Evolutionary conservation across 257 asterid genomes (phyloP).

Genomic region (Nicotiana tabacum): DNA sequence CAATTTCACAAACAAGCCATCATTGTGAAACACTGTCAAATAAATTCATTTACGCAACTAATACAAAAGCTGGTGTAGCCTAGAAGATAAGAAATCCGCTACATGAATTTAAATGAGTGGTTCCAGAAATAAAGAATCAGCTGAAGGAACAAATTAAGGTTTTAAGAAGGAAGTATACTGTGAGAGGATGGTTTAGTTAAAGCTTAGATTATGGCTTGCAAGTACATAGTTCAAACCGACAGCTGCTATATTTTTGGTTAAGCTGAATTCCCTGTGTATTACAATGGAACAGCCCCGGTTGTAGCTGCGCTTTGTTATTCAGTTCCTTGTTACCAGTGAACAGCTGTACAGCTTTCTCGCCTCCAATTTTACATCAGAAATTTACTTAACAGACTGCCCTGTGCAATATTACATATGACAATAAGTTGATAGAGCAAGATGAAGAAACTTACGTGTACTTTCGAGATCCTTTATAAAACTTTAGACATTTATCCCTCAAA

Average conservation of each 20-base stretch:
- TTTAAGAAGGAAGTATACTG: not conserved
- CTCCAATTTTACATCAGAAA: not conserved
- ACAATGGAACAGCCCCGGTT: not conserved
- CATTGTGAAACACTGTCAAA: constrained; percentile 5
- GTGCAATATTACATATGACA: not conserved
- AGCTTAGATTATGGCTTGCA: not conserved
- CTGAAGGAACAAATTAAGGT: not conserved
- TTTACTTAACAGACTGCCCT: not conserved
- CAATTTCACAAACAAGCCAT: not conserved
- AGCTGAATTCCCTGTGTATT: not conserved
- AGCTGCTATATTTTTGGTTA: not conserved
- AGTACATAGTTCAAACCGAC: not conserved
- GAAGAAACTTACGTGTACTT: constrained; percentile 70
- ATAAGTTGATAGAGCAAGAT: constrained; percentile 3
- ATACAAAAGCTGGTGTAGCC: not conserved
- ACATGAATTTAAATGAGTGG: not conserved
- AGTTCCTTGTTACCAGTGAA: not conserved
- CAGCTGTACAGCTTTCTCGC: not conserved
- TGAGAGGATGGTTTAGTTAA: not conserved
- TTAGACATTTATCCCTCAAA: constrained; percentile 72
- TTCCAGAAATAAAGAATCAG: not conserved
- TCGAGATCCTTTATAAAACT: constrained; percentile 90
- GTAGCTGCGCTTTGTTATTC: not conserved
- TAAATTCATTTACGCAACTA: not conserved
- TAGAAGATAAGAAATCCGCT: not conserved